Base-by-base conservation (phyloP, 371 early-diverging fungal genomes). In the Rhizopus stolonifer region DNA sequence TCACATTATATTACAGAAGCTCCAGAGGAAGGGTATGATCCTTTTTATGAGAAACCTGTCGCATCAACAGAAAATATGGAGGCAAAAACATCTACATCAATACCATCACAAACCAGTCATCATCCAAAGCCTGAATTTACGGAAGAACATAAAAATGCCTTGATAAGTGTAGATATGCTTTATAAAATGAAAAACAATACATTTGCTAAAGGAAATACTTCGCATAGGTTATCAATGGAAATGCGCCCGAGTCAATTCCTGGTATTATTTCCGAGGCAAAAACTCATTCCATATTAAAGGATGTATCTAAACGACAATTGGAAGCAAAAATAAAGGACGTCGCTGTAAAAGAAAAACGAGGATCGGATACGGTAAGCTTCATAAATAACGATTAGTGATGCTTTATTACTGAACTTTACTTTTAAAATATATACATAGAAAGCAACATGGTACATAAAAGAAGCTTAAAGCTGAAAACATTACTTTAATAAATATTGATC, bases 331-430 rank as follows among this genome's bases (percentile, higher is more conserved):
- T 79, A n/a, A 76, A 74, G 40, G 61, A 68, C 34, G 51, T 79
- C 34, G 77, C 77, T 15, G 56, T 76, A 32, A 79, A 79, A 34
- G 79, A 76, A 57, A 79, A 76, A 26, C 61, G 77, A 19, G 79
- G 76, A 5, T 34, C 61, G 6, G 77, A 79, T 29, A 74, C 72
- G 22, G 79, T 79, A 74, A 67, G 67, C 50, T 11, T 6, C 15
- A 24, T 25, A 25, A 36, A 24, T 10, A 3, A 21, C 7, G 14
- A n/a, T 2, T n/a, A 15, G 22, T 7, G 24, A 4, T 19, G 13
- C 4, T 9, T n/a, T 23, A 9, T 13, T 9, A 11, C 21, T 2
- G 11, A n/a, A 29, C n/a, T n/a, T n/a, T n/a, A n/a, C n/a, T n/a
- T n/a, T n/a, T n/a, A n/a, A n/a, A 17, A 43, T 34, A 7, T n/a